Percentiles rank a stretch among this genome's conserved stretches.
Conservation (phyloP, 345 rosid genomes). For the Ceriops zippeliana region DNA sequence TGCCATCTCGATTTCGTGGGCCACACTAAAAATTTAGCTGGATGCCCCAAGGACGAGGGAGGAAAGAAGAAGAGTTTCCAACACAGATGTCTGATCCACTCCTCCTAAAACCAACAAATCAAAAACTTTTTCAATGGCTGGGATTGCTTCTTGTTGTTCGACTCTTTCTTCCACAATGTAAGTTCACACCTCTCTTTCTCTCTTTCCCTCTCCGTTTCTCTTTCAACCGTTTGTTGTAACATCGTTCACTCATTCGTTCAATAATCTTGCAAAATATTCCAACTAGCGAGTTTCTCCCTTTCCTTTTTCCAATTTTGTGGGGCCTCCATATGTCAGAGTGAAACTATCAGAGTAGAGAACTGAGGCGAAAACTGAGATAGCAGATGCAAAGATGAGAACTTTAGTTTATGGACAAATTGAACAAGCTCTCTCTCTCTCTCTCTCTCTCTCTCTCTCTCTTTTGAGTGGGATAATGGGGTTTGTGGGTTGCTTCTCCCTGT, state of each 20-base stretch:
- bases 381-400: too few relatives aligned
- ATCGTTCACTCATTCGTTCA: neutral
- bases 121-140: constrained; percentile 48
- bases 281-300: neutral
- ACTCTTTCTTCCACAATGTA: constrained; percentile 58
- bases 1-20: neutral
- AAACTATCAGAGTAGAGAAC: neutral
- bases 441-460: too few relatives aligned
- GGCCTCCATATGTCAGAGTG: neutral
- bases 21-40: neutral
- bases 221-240: neutral
- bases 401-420: too few relatives aligned
- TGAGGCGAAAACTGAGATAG: too few relatives aligned
- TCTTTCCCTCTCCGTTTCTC: neutral
- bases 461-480: too few relatives aligned
- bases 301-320: neutral
- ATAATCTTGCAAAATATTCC: neutral
- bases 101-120: neutral
- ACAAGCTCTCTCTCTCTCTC: too few relatives aligned
- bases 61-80: neutral
- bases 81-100: too few relatives aligned
- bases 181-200: neutral
- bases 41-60: neutral
- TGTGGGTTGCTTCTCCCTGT: too few relatives aligned
- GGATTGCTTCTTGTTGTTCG: constrained; percentile 44